Evolutionary conservation across 2,329 filamentous ascomycete species (phyloP).

Genomic region (Pseudomassariella vexata): DNA sequence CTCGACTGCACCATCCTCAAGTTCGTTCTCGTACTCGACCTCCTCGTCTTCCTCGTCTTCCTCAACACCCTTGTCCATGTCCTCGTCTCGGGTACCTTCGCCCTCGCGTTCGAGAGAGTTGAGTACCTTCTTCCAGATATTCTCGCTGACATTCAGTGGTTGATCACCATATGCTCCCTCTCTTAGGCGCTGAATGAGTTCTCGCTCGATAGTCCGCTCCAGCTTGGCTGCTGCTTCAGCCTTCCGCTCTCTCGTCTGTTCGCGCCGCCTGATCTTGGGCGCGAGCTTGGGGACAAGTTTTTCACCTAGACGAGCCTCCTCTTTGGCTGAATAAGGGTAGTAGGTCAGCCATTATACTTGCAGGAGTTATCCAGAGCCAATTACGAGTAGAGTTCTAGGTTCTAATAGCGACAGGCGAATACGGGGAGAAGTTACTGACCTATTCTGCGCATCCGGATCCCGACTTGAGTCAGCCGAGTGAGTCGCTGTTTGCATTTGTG

Average conservation of each 20-base stretch:
- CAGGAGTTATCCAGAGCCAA: too few species aligned
- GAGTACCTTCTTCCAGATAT: conserved; percentile 96
- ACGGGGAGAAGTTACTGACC: too few species aligned
- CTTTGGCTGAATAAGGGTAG: conserved; percentile 61
- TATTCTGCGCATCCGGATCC: conserved; percentile 62
- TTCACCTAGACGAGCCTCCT: conserved; percentile 87
- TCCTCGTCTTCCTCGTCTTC: conserved; percentile 65
- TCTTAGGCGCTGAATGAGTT: conserved; percentile 83
- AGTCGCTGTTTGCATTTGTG: conserved; percentile 97
- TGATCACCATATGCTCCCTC: conserved; percentile 92
- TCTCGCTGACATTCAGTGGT: conserved; percentile 90
- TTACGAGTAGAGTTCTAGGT: too few species aligned
- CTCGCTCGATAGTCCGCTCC: conserved; percentile 90
- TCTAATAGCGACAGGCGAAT: too few species aligned
- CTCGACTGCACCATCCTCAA: conserved; percentile 76
- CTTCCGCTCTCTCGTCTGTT: conserved; percentile 70
- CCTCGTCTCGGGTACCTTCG: conserved; percentile 75
- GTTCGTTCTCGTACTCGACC: conserved; percentile 55
- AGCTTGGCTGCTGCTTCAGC: conserved; percentile 84
- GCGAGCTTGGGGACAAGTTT: conserved; percentile 82
- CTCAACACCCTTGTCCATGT: conserved; percentile 81
- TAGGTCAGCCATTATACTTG: too few species aligned
- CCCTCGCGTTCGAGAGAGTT: conserved; percentile 83
- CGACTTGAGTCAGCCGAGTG: conserved; percentile 86
- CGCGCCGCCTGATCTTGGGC: conserved; percentile 77